phyloP scores from a whole-genome alignment of 1,139 yeast genomes.

The Barnettozyma hawaiiensis region DNA sequence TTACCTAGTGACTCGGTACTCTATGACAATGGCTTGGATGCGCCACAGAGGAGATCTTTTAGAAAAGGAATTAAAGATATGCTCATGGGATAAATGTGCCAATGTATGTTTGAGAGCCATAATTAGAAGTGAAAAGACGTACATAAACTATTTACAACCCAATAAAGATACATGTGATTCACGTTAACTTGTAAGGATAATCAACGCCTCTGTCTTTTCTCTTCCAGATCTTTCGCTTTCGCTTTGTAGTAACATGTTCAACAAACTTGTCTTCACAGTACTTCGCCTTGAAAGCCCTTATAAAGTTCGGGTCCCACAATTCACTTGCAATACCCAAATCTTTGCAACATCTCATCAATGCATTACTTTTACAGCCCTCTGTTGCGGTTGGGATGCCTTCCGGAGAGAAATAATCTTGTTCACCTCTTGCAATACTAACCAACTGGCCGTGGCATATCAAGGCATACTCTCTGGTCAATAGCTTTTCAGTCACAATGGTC shows the following conservation, averaged over 20 bases:
- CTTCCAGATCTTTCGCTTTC: conserved; percentile 88
- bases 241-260: conserved; percentile 75
- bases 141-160: background rate
- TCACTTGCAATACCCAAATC: conserved; percentile 96
- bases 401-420: conserved; percentile 85
- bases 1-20: background rate
- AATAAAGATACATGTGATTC: background rate
- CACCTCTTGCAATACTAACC: conserved; percentile 92
- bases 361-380: conserved; percentile 95
- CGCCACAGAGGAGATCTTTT: background rate
- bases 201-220: conserved; percentile 73
- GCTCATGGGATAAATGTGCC: background rate
- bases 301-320: conserved; percentile 93
- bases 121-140: background rate
- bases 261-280: conserved; percentile 81
- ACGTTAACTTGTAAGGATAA: conserved; percentile 61
- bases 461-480: conserved; percentile 85
- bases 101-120: background rate
- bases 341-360: conserved; percentile 95
- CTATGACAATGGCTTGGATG: background rate
- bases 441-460: conserved; percentile 81
- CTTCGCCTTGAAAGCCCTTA: conserved; percentile 68
- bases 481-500: conserved; percentile 58
- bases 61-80: background rate
- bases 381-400: conserved; percentile 91